Evolutionary conservation across 192 early-diverging fungal species (phyloP).

Genomic region (Spinellus fusiger): DNA sequence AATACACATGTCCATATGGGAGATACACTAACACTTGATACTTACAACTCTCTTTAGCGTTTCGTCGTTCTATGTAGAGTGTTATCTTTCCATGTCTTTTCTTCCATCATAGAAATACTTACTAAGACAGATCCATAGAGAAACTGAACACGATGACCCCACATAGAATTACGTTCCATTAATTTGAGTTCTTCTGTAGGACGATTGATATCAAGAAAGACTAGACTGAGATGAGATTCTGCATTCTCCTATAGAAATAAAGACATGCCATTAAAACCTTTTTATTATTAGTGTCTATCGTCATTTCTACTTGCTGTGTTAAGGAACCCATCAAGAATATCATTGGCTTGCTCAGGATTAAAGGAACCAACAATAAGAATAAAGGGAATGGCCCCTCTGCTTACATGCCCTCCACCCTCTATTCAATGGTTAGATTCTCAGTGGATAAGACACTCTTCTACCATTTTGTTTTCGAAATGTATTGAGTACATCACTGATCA

Average conservation of each 20-base stretch:
- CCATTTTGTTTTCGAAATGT: slow-evolving; percentile 27
- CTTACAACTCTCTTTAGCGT: slow-evolving; percentile 8
- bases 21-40: not conserved
- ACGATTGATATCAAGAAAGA: slow-evolving; percentile 37
- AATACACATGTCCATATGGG: no score
- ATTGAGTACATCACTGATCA: slow-evolving; percentile 40
- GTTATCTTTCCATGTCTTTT: not conserved
- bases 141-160: slow-evolving; percentile 28
- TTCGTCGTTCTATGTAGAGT: not conserved
- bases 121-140: slow-evolving; percentile 24
- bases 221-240: slow-evolving; percentile 29
- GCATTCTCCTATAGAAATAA: slow-evolving; percentile 3
- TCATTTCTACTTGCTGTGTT: slow-evolving; percentile 19
- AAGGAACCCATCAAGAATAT: slow-evolving; percentile 39
- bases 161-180: slow-evolving; percentile 27
- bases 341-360: slow-evolving; percentile 29
- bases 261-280: not conserved
- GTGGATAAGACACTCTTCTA: not conserved
- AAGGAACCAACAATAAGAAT: slow-evolving; percentile 41
- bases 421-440: no score
- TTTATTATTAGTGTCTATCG: not conserved
- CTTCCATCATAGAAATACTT: not conserved
- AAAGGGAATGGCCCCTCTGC: slow-evolving; percentile 18
- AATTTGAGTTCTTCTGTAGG: slow-evolving; percentile 39
- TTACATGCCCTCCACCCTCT: slow-evolving; percentile 17